Evolutionary conservation across 2,329 filamentous ascomycete genomes (phyloP), one percentile per base, ranked within the genome.

Genomic region (Talaromyces funiculosus): DNA sequence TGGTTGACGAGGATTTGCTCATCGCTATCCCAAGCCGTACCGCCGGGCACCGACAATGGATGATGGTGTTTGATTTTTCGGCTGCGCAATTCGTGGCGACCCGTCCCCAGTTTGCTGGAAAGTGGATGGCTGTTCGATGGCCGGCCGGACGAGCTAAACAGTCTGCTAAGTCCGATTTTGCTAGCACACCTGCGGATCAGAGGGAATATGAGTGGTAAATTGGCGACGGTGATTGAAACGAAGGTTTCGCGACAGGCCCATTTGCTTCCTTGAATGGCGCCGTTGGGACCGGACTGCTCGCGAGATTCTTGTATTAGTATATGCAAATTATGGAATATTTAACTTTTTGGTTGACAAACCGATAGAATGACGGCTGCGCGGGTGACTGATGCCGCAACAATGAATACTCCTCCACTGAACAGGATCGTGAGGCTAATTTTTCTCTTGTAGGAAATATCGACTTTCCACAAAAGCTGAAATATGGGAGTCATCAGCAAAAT

Each of bases 341-440:
- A 9, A 31, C 29, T 31, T 1, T n/a, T 31, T 20, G 3, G 45
- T 8, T 31, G 4, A 33, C 35, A 31, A 20, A 31, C 20, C 10
- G 56, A 75, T 22, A 80, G 60, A 49, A 84, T 80, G 1, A 79
- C 72, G 7, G 80, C 74, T 24, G 78, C 80, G 26, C 82, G 80
- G 20, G 85, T 73, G 53, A 84, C 76, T 4, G 77, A 79, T 18
- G 80, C 79, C 35, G 79, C 74, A 43, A 81, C 82, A 42, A 84
- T 78, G 63, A 85, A 84, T 18, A 78, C 64, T 16, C 80, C 82
- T 8, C 81, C 81, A 22, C 78, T 78, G 65, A 84, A 85, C 3
- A 86, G 73, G 2, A 80, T 65, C 26, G 82, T 73, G 0, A 85
- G 71, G 0, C 78, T 77, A 0, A 80, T 64, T 63, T 85, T 86